Base-by-base conservation (phyloP, 768 basidiomycete species). In the Boletus pseudopeckii region DNA sequence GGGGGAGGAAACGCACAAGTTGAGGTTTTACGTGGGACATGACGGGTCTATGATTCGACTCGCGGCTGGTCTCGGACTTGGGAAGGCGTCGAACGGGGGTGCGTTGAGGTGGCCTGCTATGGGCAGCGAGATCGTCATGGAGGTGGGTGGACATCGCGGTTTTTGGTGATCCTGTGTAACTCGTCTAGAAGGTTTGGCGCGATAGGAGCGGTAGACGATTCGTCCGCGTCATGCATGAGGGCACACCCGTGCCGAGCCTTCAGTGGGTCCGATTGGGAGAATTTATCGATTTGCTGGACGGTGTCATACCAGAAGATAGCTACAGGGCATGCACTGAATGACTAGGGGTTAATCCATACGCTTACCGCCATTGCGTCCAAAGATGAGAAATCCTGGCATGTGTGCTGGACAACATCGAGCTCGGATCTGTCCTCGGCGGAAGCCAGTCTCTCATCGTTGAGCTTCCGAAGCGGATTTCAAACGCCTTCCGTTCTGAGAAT, bases 31-130 rank as follows among this genome's bases (percentile, higher is more conserved):
- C 42, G 72, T 80, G 6, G 79, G 77, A 5, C 79, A 80, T 50
- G 78, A 80, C 48, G 76, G 78, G 8, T 71, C 75, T 10, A 76
- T 80, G 72, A 72, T 74, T 40, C 64, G 73, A 32, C 73, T 74
- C 3, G 72, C 70, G 32, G 61, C 67, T 5, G 73, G 72, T 8
- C 69, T 80, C 3, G 77, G 78, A 4, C 61, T 79, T 22, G 75
- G 74, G 15, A 61, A 63, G 24, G 41, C 52, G 18, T 54, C 54
- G 8, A 66, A 64, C 24, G 56, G 56, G 7, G 58, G 55, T 14
- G 60, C 62, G 2, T 54, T 78, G 48, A 71, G 75, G 34, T 80
- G 78, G 78, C 78, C 79, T 0, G 76, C 79, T 0, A 65, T 78
- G 50, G 77, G 77, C 3, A 74, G 73, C 17, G 77, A 78, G 58